These are phyloP conservation scores for Colletotrichum spaethianum DNA, from an alignment of 2,329 filamentous ascomycete species.

Conservation along the genomic window DNA sequence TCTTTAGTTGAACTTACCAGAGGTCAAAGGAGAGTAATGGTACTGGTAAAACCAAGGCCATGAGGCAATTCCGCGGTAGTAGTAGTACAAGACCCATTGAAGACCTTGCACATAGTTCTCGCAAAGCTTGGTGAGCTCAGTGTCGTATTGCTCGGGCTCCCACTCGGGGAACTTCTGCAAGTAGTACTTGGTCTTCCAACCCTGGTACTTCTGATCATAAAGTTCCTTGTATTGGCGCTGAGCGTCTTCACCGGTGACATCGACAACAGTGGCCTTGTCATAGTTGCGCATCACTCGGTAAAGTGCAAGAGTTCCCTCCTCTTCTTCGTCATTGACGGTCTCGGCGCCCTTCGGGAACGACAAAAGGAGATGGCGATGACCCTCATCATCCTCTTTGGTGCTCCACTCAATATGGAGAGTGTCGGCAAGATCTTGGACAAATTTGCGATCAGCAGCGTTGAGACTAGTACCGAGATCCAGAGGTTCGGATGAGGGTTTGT, in stretches of 20 bases:
- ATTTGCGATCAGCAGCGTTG: conserved; percentile 90
- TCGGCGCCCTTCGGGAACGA: conserved; percentile 68
- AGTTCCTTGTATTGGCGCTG: conserved; percentile 84
- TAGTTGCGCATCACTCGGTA: conserved; percentile 90
- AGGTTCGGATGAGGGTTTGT: conserved; percentile 73
- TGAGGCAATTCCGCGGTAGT: conserved; percentile 95
- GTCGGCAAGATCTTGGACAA: conserved; percentile 88
- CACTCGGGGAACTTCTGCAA: conserved; percentile 88
- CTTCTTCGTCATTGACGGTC: conserved; percentile 80
- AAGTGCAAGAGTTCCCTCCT: conserved; percentile 89
- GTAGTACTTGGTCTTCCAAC: conserved; percentile 98
- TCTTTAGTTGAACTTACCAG: conserved; percentile 64
- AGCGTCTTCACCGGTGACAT: conserved; percentile 83
- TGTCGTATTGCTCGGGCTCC: conserved; percentile 81
- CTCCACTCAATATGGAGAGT: conserved; percentile 71
- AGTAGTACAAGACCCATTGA: conserved; percentile 98
- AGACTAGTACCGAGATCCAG: conserved; percentile 82
- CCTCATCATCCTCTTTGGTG: conserved; percentile 70
- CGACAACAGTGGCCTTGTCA: conserved; percentile 89
- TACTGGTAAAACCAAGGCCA: conserved; percentile 99
- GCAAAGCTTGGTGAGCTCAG: conserved; percentile 84
- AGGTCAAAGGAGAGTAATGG: conserved; percentile 98
- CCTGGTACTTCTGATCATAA: conserved; percentile 90
- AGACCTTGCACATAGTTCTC: conserved; percentile 98
- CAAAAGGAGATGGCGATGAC: conserved; percentile 66